Percentiles rank a stretch among this genome's conserved stretches.
These are phyloP conservation scores for Phytopythium delawarense DNA, from an alignment of 352 stramenopile species.

Conservation along the genomic window DNA sequence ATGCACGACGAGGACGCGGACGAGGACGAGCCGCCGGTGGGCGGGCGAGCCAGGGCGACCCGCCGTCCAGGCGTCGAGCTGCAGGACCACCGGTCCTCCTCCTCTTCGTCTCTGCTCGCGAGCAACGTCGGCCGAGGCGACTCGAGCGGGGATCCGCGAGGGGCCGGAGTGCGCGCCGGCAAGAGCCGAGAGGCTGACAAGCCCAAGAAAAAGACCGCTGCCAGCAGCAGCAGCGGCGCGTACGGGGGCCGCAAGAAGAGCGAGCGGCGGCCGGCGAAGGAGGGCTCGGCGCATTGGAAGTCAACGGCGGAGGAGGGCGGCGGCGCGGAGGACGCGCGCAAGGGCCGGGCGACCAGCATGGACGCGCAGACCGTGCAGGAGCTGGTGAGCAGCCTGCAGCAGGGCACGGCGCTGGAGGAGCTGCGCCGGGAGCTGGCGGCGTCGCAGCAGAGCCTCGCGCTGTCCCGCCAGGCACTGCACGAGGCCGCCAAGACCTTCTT, in stretches of 20 bases:
- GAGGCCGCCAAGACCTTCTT: slow-evolving; percentile 71
- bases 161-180: neutral
- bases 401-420: slow-evolving; percentile 58
- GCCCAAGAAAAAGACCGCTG: slow-evolving; percentile 4
- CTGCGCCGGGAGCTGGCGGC: slow-evolving; percentile 56
- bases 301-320: slow-evolving; percentile 1
- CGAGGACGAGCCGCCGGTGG: slow-evolving; percentile 17
- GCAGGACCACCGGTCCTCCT: neutral
- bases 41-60: neutral
- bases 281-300: slow-evolving; percentile 28
- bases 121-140: neutral
- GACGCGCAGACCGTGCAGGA: slow-evolving; percentile 58
- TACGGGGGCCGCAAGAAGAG: slow-evolving; percentile 34
- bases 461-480: slow-evolving; percentile 60
- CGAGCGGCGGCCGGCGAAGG: slow-evolving; percentile 25
- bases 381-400: slow-evolving; percentile 70
- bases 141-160: neutral
- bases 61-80: neutral
- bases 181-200: slow-evolving; percentile 4
- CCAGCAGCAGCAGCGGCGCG: neutral
- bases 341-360: slow-evolving; percentile 29
- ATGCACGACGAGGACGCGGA: slow-evolving; percentile 38
- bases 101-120: neutral
- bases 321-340: slow-evolving; percentile 7
- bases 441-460: slow-evolving; percentile 66